Evolutionary conservation across 83 land plant genomes (phyloP).

Genomic region (Diphasiastrum complanatum): DNA sequence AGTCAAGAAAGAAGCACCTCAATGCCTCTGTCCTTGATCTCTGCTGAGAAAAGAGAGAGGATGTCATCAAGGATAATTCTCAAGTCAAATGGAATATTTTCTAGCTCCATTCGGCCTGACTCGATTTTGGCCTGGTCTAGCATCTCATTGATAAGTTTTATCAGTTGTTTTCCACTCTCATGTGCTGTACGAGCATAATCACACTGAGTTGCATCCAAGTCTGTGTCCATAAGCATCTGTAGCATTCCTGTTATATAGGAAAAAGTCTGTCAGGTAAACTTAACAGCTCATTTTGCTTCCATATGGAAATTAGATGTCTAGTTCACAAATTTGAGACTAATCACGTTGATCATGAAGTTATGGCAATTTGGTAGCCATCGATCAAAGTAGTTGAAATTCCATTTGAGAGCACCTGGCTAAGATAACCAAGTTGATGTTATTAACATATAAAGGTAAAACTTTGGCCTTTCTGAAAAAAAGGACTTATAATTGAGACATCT

Average conservation of each 20-base stretch:
- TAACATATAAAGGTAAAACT: too few relatives aligned
- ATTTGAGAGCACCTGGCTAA: too few relatives aligned
- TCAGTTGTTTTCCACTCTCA: constrained; percentile 60
- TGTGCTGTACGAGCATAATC: constrained; percentile 72
- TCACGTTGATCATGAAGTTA: too few relatives aligned
- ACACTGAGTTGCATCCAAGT: constrained; percentile 60
- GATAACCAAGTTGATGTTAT: too few relatives aligned
- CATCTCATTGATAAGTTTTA: constrained; percentile 72
- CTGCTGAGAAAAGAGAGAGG: constrained; percentile 67
- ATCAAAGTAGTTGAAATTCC: too few relatives aligned
- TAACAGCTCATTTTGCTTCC: not conserved
- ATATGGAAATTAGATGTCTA: not conserved
- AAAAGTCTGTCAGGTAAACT: not conserved
- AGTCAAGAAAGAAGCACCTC: constrained; percentile 41
- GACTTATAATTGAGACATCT: constrained; percentile 1
- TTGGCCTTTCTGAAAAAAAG: too few relatives aligned
- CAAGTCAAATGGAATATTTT: constrained; percentile 49
- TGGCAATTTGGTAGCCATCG: too few relatives aligned
- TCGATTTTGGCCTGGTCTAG: constrained; percentile 84
- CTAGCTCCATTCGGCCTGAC: constrained; percentile 76
- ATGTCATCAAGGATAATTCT: constrained; percentile 59
- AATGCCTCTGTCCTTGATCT: constrained; percentile 55
- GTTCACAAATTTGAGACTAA: not conserved
- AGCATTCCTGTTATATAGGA: constrained; percentile 54
- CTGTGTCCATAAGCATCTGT: constrained; percentile 80